phyloP scores from a whole-genome alignment of 2,329 filamentous ascomycete species.

The Aspergillus terreus region DNA sequence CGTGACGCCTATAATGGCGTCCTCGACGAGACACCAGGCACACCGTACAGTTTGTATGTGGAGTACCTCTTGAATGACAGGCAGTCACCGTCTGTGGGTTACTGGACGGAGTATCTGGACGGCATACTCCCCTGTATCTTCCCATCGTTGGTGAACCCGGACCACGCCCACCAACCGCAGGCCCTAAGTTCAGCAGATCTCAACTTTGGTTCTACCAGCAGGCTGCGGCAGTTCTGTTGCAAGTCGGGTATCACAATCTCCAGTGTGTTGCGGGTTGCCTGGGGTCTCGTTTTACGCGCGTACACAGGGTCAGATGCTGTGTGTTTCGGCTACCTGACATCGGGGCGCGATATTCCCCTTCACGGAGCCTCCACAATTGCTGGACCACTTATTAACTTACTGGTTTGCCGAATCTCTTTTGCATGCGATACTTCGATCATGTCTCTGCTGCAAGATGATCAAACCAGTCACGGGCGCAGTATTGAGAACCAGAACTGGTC shows the following conservation, averaged over 20 bases:
- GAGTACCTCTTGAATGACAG: slow-evolving; percentile 11
- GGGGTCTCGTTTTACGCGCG: slow-evolving; percentile 34
- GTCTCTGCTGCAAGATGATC: not conserved
- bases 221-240: slow-evolving; percentile 7
- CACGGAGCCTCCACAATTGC: slow-evolving; percentile 31
- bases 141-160: slow-evolving; percentile 1
- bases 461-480: slow-evolving; percentile 1
- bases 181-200: not conserved
- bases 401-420: slow-evolving; percentile 12
- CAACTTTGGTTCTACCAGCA: not conserved
- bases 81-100: not conserved
- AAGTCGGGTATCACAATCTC: slow-evolving; percentile 17
- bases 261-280: slow-evolving; percentile 37
- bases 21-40: slow-evolving; percentile 29
- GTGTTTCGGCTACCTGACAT: slow-evolving; percentile 39
- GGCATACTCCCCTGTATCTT: slow-evolving; percentile 5
- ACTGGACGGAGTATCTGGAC: slow-evolving; percentile 3
- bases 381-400: slow-evolving; percentile 28
- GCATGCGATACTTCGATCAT: not conserved
- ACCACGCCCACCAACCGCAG: not conserved
- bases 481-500: slow-evolving; percentile 14
- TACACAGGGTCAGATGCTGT: slow-evolving; percentile 37
- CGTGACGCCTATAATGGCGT: slow-evolving; percentile 15
- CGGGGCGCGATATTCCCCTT: slow-evolving; percentile 37
- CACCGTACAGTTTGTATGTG: slow-evolving; percentile 33